Conservation (phyloP, 345 rosid genomes). For the Eucalyptus cloeziana region DNA sequence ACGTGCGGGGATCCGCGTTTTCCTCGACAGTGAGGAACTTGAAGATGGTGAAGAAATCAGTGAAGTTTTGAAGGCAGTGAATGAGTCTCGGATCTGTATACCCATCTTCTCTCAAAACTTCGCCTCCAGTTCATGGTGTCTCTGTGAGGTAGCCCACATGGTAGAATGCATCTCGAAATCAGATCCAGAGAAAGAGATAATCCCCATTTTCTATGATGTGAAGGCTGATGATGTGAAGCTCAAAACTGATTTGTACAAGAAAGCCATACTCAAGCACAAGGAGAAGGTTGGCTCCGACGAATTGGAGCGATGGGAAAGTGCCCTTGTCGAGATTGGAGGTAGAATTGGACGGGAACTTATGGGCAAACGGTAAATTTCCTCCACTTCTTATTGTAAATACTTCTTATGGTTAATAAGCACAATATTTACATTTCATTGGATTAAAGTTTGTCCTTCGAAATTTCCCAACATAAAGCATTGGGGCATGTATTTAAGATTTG, state of each 20-base stretch:
- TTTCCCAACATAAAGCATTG: background rate
- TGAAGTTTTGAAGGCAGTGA: background rate
- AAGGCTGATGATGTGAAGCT: background rate
- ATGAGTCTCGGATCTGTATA: background rate
- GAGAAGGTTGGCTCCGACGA: background rate
- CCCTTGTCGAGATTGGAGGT: background rate
- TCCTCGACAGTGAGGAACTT: background rate
- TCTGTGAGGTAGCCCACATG: background rate
- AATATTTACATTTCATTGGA: background rate
- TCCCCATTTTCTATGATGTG: background rate
- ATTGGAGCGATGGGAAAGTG: background rate
- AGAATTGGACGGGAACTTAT: background rate
- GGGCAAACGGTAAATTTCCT: background rate
- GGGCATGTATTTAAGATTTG: background rate
- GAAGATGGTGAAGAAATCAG: background rate
- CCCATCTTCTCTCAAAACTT: background rate
- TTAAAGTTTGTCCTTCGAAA: background rate
- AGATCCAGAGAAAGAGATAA: no score
- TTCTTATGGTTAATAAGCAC: background rate
- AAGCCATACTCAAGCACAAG: background rate
- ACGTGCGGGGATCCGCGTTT: background rate
- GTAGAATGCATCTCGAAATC: fast-evolving
- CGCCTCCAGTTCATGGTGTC: background rate
- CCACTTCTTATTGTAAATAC: no score
- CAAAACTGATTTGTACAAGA: background rate